These are phyloP conservation scores for Chytridium lagenaria DNA, from an alignment of 371 early-diverging fungal species.

Conservation along the genomic window DNA sequence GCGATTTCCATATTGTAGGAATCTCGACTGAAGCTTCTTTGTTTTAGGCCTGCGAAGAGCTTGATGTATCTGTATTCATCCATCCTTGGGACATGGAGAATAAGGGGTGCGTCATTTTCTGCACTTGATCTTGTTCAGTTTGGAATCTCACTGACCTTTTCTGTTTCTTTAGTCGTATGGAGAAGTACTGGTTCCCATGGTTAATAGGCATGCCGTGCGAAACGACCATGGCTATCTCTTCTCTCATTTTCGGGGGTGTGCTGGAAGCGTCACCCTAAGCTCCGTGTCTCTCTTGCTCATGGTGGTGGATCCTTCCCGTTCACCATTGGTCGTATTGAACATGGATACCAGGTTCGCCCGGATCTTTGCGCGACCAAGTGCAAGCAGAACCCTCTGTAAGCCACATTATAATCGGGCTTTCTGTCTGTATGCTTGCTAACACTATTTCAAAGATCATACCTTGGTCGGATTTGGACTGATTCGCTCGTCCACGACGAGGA, in stretches of 20 bases:
- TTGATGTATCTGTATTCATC: slow-evolving; percentile 68
- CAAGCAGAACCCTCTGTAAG: slow-evolving; percentile 57
- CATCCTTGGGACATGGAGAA: slow-evolving; percentile 79
- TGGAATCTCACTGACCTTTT: not conserved
- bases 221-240: slow-evolving; percentile 71
- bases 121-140: too few species aligned
- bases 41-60: slow-evolving; percentile 65
- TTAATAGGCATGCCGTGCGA: slow-evolving; percentile 76
- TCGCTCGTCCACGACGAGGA: slow-evolving; percentile 75
- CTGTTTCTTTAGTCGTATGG: slow-evolving; percentile 52
- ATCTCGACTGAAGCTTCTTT: slow-evolving; percentile 1
- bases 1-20: too few species aligned
- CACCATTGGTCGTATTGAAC: slow-evolving; percentile 70
- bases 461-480: slow-evolving; percentile 69
- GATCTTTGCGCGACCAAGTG: slow-evolving; percentile 67
- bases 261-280: slow-evolving; percentile 68
- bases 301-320: slow-evolving; percentile 75
- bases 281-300: slow-evolving; percentile 72
- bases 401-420: not conserved
- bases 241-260: slow-evolving; percentile 72
- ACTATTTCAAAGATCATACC: slow-evolving; percentile 54
- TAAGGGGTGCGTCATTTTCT: slow-evolving; percentile 36
- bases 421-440: too few species aligned
- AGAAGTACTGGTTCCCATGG: slow-evolving; percentile 81
- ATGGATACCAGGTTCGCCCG: slow-evolving; percentile 72